A percentile compares a stretch with the other conserved stretches of the same genome.
phyloP scores from a whole-genome alignment of 495 filamentous ascomycete genomes.

The Elaphomyces granulatus region DNA sequence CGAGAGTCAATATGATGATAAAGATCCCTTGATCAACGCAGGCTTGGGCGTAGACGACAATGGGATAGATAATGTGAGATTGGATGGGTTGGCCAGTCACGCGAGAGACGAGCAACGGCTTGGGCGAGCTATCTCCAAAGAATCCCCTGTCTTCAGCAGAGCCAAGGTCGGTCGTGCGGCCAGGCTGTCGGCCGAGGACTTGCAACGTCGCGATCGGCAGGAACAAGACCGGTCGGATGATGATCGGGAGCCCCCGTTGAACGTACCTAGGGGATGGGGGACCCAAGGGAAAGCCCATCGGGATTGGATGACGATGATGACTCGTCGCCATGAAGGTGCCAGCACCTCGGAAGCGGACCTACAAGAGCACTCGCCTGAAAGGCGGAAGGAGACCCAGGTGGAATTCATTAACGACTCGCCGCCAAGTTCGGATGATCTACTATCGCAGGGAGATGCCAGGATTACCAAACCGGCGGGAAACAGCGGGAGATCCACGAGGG shows the following conservation, averaged over 20 bases:
- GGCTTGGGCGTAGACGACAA: conserved; percentile 21
- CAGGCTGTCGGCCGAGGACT: conserved; percentile 30
- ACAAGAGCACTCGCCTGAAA: background rate
- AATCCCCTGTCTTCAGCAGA: conserved; percentile 34
- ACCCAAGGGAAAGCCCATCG: conserved; percentile 33
- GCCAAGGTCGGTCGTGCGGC: conserved; percentile 21
- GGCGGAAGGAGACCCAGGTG: conserved; percentile 7
- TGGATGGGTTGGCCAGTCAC: conserved; percentile 23
- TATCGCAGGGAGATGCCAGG: conserved; percentile 7
- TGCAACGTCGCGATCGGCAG: conserved; percentile 29
- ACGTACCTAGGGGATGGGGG: conserved; percentile 45
- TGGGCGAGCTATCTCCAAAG: conserved; percentile 27
- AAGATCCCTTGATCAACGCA: conserved; percentile 8
- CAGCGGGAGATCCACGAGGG: too few species aligned
- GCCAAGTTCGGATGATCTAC: conserved; percentile 11
- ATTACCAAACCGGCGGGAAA: conserved; percentile 5
- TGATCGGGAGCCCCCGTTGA: conserved; percentile 35
- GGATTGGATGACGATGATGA: conserved; percentile 39
- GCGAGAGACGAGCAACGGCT: conserved; percentile 32
- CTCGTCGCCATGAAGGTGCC: conserved; percentile 12
- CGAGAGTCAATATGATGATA: conserved; percentile 2
- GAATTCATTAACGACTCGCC: conserved; percentile 8
- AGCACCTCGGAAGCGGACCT: conserved; percentile 14
- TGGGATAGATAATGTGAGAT: conserved; percentile 17
- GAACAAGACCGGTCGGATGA: conserved; percentile 17